Conservation (phyloP, 306 rosid species). For the Lagenaria siceraria region DNA sequence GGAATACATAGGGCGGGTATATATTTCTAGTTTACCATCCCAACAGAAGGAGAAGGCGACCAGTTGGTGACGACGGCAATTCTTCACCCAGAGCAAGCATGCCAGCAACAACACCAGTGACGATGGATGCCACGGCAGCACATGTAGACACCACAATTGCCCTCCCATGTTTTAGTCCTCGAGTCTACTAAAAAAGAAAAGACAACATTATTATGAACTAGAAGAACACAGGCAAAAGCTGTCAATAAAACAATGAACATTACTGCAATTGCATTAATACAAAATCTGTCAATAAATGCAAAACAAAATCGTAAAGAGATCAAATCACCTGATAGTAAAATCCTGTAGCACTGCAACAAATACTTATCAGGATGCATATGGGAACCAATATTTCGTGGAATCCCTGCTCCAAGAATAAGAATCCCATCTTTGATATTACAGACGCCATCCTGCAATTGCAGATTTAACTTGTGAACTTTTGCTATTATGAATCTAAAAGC, state of each 20-base stretch:
- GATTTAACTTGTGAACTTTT: not conserved
- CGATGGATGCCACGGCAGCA: slow-evolving; percentile 93
- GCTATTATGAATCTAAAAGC: not conserved
- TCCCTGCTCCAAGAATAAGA: slow-evolving; percentile 85
- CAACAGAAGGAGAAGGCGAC: slow-evolving; percentile 63
- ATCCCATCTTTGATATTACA: slow-evolving; percentile 94
- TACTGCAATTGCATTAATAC: too few species aligned
- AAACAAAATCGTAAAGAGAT: not conserved
- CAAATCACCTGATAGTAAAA: slow-evolving; percentile 68
- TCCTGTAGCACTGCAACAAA: slow-evolving; percentile 68
- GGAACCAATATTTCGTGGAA: slow-evolving; percentile 72
- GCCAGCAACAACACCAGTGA: slow-evolving; percentile 92
- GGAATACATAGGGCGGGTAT: not conserved
- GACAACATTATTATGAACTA: not conserved
- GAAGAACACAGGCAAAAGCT: not conserved
- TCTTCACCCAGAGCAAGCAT: slow-evolving; percentile 95
- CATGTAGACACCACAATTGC: slow-evolving; percentile 89
- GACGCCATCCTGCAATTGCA: slow-evolving; percentile 77
- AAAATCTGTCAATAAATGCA: too few species aligned
- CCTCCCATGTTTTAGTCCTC: slow-evolving; percentile 91
- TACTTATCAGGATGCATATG: slow-evolving; percentile 57
- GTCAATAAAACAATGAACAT: not conserved
- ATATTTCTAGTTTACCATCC: slow-evolving; percentile 63
- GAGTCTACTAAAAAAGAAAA: slow-evolving; percentile 40
- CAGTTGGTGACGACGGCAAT: slow-evolving; percentile 75